Percentiles rank a stretch among this genome's conserved stretches.
Evolutionary conservation across 2,329 filamentous ascomycete species (phyloP).

Genomic region (Rutstroemia sp.): DNA sequence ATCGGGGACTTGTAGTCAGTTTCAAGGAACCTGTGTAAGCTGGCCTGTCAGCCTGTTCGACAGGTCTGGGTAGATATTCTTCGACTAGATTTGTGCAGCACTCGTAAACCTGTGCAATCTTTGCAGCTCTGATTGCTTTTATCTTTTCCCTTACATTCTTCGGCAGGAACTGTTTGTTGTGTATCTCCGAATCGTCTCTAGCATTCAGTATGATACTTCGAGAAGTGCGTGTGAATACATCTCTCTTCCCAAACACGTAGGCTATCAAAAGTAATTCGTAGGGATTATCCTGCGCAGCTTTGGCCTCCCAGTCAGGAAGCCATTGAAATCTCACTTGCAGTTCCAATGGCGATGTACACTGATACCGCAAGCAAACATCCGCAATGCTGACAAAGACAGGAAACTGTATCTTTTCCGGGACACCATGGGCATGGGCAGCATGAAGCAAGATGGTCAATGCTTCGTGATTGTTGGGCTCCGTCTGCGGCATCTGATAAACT

Average conservation of each 20-base stretch:
- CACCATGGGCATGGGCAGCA: slow-evolving; percentile 43
- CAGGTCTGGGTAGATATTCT: slow-evolving; percentile 36
- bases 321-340: slow-evolving; percentile 43
- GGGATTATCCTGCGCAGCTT: slow-evolving; percentile 38
- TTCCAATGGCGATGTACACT: slow-evolving; percentile 44
- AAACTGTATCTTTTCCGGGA: slow-evolving; percentile 41
- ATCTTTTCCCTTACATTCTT: slow-evolving; percentile 40
- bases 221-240: slow-evolving; percentile 42
- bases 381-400: slow-evolving; percentile 45
- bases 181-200: slow-evolving; percentile 36
- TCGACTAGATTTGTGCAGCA: slow-evolving; percentile 38
- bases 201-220: slow-evolving; percentile 42
- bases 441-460: slow-evolving; percentile 41
- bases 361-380: slow-evolving; percentile 42
- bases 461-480: slow-evolving; percentile 36
- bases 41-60: slow-evolving; percentile 11
- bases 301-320: slow-evolving; percentile 45
- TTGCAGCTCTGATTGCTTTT: slow-evolving; percentile 40
- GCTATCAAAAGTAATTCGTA: slow-evolving; percentile 44
- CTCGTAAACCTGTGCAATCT: slow-evolving; percentile 42
- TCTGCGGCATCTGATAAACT: slow-evolving; percentile 46
- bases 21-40: slow-evolving; percentile 20
- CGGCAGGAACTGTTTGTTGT: slow-evolving; percentile 38
- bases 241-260: slow-evolving; percentile 43
- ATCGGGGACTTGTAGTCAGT: slow-evolving; percentile 38